Evolutionary conservation across 164 flowering plant species (phyloP).

Genomic region (Santalum album): DNA sequence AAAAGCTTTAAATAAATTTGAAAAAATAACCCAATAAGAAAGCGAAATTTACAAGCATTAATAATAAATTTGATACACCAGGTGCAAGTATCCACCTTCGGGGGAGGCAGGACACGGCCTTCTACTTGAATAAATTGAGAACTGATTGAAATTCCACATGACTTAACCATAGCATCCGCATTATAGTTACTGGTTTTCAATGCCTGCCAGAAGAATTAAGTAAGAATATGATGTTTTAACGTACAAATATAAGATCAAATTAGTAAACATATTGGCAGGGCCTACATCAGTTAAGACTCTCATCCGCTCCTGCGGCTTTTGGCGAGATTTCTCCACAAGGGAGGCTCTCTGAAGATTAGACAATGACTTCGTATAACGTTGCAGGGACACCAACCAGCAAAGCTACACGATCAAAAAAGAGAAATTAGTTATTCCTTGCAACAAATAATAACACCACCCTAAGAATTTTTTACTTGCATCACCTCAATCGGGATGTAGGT

Average conservation of each 20-base stretch:
- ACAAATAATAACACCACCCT: not conserved
- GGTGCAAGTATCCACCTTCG: slow-evolving; percentile 38
- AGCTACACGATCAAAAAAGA: slow-evolving; percentile 17
- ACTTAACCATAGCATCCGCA: slow-evolving; percentile 53
- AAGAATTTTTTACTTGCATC: not conserved
- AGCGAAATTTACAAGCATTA: no score
- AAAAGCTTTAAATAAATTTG: no score
- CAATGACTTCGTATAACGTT: slow-evolving; percentile 36
- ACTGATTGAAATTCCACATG: slow-evolving; percentile 56
- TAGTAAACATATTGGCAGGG: no score
- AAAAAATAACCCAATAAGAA: no score
- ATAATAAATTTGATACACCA: not conserved
- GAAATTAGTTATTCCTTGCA: not conserved
- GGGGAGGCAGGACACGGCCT: slow-evolving; percentile 75
- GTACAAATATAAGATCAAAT: no score
- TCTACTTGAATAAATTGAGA: slow-evolving; percentile 56
- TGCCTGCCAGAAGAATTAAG: slow-evolving; percentile 29
- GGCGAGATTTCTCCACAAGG: slow-evolving; percentile 42
- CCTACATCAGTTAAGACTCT: slow-evolving; percentile 19
- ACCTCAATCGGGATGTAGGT: slow-evolving; percentile 27
- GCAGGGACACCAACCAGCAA: slow-evolving; percentile 30
- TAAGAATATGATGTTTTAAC: not conserved
- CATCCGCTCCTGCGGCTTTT: slow-evolving; percentile 40
- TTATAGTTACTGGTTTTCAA: slow-evolving; percentile 45
- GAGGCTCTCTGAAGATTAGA: slow-evolving; percentile 27